A percentile compares a stretch with the other conserved stretches of the same genome.
phyloP scores from a whole-genome alignment of 345 rosid genomes.

The Pistacia integerrima region DNA sequence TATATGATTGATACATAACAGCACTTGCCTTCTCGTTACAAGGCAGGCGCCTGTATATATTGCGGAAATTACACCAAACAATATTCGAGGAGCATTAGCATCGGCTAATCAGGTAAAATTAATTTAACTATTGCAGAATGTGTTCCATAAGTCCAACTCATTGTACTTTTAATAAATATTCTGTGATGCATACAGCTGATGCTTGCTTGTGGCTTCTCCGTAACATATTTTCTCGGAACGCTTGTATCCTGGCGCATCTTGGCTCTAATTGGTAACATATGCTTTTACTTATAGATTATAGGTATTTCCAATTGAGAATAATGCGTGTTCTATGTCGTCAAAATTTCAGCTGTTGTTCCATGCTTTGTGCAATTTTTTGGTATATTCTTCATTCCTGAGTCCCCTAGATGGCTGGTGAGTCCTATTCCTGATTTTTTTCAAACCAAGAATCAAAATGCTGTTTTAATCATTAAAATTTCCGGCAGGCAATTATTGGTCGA shows the following conservation, averaged over 20 bases:
- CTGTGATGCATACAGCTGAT: slow-evolving; percentile 6
- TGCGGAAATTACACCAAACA: slow-evolving; percentile 6
- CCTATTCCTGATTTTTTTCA: too few relatives aligned
- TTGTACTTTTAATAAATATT: neutral
- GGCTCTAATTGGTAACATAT: slow-evolving; percentile 24
- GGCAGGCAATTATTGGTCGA: too few relatives aligned
- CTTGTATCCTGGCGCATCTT: slow-evolving; percentile 24
- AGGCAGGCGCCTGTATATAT: neutral
- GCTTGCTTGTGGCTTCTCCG: slow-evolving; percentile 12
- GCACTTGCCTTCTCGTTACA: neutral
- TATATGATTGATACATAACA: neutral
- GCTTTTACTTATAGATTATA: neutral
- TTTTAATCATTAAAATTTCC: too few relatives aligned
- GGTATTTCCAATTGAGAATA: neutral
- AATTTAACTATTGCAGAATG: too few relatives aligned
- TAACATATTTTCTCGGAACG: slow-evolving; percentile 20
- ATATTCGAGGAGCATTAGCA: slow-evolving; percentile 3
- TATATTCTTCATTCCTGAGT: slow-evolving; percentile 45
- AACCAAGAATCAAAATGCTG: too few relatives aligned
- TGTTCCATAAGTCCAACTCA: neutral
- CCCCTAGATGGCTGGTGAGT: slow-evolving; percentile 55
- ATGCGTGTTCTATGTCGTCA: too few relatives aligned
- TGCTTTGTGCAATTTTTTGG: slow-evolving; percentile 27
- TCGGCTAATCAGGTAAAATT: too few relatives aligned
- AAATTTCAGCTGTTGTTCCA: slow-evolving; percentile 36